These are phyloP conservation scores for Eudorina sp. DNA, from an alignment of 139 green algal genomes.

Conservation along the genomic window DNA sequence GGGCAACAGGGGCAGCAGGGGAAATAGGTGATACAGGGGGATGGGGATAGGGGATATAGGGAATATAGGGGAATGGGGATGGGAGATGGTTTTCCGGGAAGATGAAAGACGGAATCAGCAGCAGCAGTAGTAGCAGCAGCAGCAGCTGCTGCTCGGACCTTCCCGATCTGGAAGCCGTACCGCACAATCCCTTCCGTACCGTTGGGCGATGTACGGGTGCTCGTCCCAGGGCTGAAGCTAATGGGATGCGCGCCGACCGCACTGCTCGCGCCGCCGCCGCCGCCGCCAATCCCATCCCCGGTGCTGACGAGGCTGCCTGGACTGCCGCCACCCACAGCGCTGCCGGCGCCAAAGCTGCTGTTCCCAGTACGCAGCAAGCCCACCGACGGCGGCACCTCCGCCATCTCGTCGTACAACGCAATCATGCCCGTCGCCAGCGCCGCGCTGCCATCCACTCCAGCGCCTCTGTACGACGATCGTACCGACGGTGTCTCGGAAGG, in stretches of 20 bases:
- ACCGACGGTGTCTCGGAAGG: neutral
- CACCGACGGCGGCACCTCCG: too few species aligned
- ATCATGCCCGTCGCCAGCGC: neutral
- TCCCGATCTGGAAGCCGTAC: too few species aligned
- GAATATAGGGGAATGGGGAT: too few species aligned
- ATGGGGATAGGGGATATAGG: too few species aligned
- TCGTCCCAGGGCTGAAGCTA: conserved; percentile 9
- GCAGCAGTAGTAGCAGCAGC: too few species aligned
- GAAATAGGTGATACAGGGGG: too few species aligned
- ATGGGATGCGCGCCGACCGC: conserved; percentile 14
- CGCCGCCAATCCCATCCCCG: neutral
- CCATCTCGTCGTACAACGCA: neutral
- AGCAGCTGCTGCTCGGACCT: too few species aligned
- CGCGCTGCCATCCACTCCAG: neutral
- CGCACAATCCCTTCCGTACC: neutral
- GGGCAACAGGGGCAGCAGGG: too few species aligned
- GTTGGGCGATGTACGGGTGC: neutral
- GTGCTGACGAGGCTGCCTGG: neutral
- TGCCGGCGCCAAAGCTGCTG: neutral
- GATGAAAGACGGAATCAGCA: too few species aligned
- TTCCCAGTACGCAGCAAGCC: too few species aligned
- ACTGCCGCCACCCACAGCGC: neutral
- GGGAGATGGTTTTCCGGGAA: too few species aligned
- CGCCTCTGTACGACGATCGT: neutral
- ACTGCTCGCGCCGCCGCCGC: neutral